Evolutionary conservation across 2,329 filamentous ascomycete species (phyloP).

Genomic region (Colletotrichum cordylinicola): DNA sequence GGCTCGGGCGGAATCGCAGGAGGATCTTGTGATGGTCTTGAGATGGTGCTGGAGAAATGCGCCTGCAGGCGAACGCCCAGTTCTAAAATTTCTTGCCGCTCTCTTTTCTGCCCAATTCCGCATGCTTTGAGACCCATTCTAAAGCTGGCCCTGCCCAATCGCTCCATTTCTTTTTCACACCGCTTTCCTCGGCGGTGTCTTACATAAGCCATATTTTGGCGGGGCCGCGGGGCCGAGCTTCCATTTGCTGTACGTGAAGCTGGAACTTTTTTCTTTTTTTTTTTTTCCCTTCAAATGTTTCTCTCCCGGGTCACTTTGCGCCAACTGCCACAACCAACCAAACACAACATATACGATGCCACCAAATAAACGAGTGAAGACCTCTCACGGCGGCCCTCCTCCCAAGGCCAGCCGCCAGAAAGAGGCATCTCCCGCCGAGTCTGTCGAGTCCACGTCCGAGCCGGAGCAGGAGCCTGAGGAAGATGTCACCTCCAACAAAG

Average conservation of each 20-base stretch:
- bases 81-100: neutral
- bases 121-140: neutral
- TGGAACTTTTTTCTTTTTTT: neutral
- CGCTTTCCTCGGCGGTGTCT: neutral
- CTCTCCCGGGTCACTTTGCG: neutral
- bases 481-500: constrained; percentile 33
- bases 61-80: neutral
- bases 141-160: neutral
- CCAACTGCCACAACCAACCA: neutral
- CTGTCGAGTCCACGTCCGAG: neutral
- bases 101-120: neutral
- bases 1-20: neutral
- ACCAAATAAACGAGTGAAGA: neutral
- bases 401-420: neutral
- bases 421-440: neutral
- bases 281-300: neutral
- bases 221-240: neutral
- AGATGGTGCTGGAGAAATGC: neutral
- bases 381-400: neutral
- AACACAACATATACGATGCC: neutral
- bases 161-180: neutral
- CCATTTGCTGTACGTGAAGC: neutral
- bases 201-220: constrained; percentile 1
- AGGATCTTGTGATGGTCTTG: neutral
- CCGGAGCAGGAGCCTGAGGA: constrained; percentile 6